phyloP scores from a whole-genome alignment of 73 alveolate species.

The Stentor coeruleus region DNA sequence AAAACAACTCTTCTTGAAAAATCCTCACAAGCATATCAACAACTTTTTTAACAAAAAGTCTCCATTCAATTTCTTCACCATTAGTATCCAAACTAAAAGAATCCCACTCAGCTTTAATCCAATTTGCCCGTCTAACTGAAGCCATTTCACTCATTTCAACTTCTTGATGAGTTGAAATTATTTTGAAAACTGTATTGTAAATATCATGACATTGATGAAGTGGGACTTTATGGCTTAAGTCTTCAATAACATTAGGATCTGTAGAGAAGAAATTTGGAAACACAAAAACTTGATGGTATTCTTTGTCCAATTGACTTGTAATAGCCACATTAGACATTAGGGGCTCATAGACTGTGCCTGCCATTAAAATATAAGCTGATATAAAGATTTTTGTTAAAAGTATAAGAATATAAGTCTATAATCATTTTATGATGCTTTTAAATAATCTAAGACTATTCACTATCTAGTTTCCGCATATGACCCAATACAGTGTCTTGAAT shows the following conservation, averaged over 20 bases:
- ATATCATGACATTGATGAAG: background rate
- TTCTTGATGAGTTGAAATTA: background rate
- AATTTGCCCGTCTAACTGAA: background rate
- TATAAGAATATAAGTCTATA: too few species aligned
- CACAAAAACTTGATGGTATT: conserved; percentile 16
- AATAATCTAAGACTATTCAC: too few species aligned
- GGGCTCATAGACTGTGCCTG: too few species aligned
- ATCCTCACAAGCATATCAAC: background rate
- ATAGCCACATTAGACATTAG: too few species aligned
- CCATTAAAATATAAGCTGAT: too few species aligned
- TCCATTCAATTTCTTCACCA: background rate
- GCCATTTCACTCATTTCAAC: background rate
- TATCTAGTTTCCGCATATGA: conserved; percentile 16
- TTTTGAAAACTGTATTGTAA: conserved; percentile 12
- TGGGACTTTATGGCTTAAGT: background rate
- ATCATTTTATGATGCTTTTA: too few species aligned
- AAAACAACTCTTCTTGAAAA: background rate
- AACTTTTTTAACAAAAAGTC: background rate
- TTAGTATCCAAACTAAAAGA: background rate
- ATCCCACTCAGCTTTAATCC: background rate
- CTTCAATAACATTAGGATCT: background rate
- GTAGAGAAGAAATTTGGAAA: conserved; percentile 11
- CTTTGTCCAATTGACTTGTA: too few species aligned
- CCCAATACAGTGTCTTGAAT: conserved; percentile 25
- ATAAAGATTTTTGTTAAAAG: too few species aligned